A percentile compares a stretch with the other conserved stretches of the same genome.
phyloP scores from a whole-genome alignment of 179 eudicot genomes.

The Beta macrorhiza region DNA sequence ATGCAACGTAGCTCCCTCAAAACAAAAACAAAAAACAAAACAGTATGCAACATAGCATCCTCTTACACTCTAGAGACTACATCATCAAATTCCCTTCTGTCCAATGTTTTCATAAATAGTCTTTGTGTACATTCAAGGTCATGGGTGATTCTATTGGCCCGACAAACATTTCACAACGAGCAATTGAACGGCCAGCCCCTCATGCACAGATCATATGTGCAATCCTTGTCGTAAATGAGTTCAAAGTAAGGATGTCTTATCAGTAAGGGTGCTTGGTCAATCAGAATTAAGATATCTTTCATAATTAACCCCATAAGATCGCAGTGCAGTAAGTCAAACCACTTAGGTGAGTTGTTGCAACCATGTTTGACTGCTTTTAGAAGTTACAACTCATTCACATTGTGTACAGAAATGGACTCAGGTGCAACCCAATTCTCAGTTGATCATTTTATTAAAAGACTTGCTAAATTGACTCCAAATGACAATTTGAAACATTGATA shows the following conservation, averaged over 20 bases:
- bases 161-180: too few species aligned
- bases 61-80: not conserved
- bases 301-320: not conserved
- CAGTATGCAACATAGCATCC: not conserved
- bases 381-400: not conserved
- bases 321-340: not conserved
- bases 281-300: not conserved
- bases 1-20: not conserved
- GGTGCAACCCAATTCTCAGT: constrained; percentile 1
- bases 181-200: too few species aligned
- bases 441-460: not conserved
- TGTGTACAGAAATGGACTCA: not conserved
- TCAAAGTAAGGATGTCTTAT: not conserved
- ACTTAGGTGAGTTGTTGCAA: not conserved
- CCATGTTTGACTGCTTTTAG: not conserved
- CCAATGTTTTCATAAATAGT: not conserved
- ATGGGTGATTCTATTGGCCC: too few species aligned
- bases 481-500: not conserved
- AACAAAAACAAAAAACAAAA: too few species aligned
- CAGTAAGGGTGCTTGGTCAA: not conserved
- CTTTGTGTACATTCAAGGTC: too few species aligned
- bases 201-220: too few species aligned
- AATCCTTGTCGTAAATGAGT: too few species aligned
- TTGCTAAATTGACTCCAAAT: too few species aligned
- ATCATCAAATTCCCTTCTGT: not conserved